Evolutionary conservation across 2,329 filamentous ascomycete genomes (phyloP).

Genomic region (Alternaria sp.): DNA sequence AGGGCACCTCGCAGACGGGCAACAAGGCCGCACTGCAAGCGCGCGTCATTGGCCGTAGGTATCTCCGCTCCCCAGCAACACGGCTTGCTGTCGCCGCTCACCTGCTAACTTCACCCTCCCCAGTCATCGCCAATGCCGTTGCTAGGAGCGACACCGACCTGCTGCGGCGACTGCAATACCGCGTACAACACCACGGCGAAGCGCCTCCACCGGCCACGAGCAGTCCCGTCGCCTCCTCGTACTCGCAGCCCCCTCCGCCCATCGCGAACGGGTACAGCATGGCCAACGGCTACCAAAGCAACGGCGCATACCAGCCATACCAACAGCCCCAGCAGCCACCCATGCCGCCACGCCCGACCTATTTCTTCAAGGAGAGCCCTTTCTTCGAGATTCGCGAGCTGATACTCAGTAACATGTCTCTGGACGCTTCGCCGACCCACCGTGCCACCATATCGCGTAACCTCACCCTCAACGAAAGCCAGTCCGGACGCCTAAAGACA

Average conservation of each 20-base stretch:
- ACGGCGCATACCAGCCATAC: slow-evolving; percentile 14
- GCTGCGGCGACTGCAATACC: slow-evolving; percentile 49
- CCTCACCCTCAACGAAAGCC: slow-evolving; percentile 62
- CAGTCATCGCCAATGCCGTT: slow-evolving; percentile 50
- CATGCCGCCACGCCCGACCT: slow-evolving; percentile 32
- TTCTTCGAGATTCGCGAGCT: slow-evolving; percentile 77
- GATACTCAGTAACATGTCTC: slow-evolving; percentile 69
- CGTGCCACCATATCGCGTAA: slow-evolving; percentile 65
- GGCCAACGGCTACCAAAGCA: slow-evolving; percentile 26
- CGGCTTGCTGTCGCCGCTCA: slow-evolving; percentile 2
- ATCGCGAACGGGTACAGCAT: slow-evolving; percentile 29
- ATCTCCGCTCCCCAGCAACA: slow-evolving; percentile 9
- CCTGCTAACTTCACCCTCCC: slow-evolving; percentile 28
- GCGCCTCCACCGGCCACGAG: slow-evolving; percentile 35
- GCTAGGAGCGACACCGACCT: slow-evolving; percentile 40
- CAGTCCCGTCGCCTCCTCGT: slow-evolving; percentile 25
- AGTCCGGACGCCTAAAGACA: slow-evolving; percentile 61
- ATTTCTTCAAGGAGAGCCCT: slow-evolving; percentile 76
- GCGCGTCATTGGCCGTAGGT: slow-evolving; percentile 80
- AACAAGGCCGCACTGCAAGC: slow-evolving; percentile 83
- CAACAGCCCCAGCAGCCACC: slow-evolving; percentile 24
- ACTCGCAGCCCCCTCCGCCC: slow-evolving; percentile 24
- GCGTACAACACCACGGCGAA: slow-evolving; percentile 50
- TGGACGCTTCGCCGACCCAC: slow-evolving; percentile 70
- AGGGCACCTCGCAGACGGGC: slow-evolving; percentile 74